Conservation (phyloP, 106 monocot species). For the Chionographis japonica region DNA sequence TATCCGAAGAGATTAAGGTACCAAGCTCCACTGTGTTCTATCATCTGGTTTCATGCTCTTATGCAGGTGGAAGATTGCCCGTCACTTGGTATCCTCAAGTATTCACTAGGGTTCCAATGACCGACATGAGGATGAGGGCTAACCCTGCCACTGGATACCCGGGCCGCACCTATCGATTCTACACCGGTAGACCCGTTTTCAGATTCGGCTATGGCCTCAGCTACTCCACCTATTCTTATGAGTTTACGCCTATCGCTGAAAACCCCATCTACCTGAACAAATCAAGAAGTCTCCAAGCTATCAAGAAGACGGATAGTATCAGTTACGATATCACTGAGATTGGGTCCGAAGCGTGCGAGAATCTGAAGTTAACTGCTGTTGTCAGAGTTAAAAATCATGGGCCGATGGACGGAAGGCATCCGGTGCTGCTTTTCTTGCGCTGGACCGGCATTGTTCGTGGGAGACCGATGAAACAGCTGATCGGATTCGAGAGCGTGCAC, state of each 20-base stretch:
- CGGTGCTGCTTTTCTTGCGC: conserved; percentile 64
- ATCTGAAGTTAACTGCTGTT: conserved; percentile 33
- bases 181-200: conserved; percentile 61
- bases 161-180: conserved; percentile 86
- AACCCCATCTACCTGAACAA: conserved; percentile 29
- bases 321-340: conserved; percentile 33
- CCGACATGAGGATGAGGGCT: conserved; percentile 93
- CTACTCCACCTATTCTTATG: conserved; percentile 70
- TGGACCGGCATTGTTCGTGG: conserved; percentile 10
- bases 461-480: conserved; percentile 49
- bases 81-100: conserved; percentile 95
- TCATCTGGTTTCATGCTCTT: too few relatives aligned
- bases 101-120: conserved; percentile 77
- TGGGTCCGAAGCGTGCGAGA: conserved; percentile 36
- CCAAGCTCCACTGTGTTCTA: too few relatives aligned
- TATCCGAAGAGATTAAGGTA: too few relatives aligned
- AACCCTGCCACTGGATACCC: conserved; percentile 70
- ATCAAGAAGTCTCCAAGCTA: conserved; percentile 14
- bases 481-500: conserved; percentile 57
- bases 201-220: conserved; percentile 81
- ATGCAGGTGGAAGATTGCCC: conserved; percentile 85
- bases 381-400: conserved; percentile 70
- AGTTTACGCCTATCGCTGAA: conserved; percentile 26
- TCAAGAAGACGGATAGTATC: not conserved
- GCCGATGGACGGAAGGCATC: conserved; percentile 55